Evolutionary conservation across 192 early-diverging fungal genomes (phyloP), one percentile per base, ranked within the genome.

Genomic region (Thoreauomyces humboldtii): DNA sequence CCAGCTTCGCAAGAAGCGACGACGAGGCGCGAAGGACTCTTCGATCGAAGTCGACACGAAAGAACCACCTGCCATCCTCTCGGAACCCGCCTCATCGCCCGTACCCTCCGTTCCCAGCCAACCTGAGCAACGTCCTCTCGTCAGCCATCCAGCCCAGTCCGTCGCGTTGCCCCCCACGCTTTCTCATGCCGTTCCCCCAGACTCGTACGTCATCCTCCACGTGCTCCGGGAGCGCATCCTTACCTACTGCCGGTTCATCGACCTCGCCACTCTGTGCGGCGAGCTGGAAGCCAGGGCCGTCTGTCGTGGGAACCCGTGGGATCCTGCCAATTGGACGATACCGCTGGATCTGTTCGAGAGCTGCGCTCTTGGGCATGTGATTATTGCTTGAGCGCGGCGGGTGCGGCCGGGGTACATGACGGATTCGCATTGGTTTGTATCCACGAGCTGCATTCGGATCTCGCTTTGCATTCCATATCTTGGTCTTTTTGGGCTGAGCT

Each of bases 241-340:
- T 15, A 61, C 53, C 42, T 54, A 41, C 50, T 58, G 67, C 25
- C 59, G 37, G 6, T 59, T 44, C 31, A 55, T 62, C 31, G 59
- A 69, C 47, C 47, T 69, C 22, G 19, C 47, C 0, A 27, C 67
- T 12, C 41, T 69, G 24, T 69, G 67, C 35, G 53, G 62, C 24
- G 67, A 69, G 28, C 27, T 69, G 27, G 28, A 27, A 32, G 37
- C 32, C 21, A 15, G 59, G 31, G 67, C 67, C 0, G 48, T 61
- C 22, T 69, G 67, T 34, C 48, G 55, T 41, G 67, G 67, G 29
- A 56, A 69, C 47, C 67, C 67, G 1, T 69, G 67, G 67, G 59
- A 69, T 27, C 48, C 58, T 27, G 31, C 17, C 14, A 52, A 69
- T 27, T 69, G 67, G 67, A 41, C 48, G n/a, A 35, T 69, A 6